Base-by-base conservation (phyloP, 441 rosid genomes). In the Adansonia grandidieri region DNA sequence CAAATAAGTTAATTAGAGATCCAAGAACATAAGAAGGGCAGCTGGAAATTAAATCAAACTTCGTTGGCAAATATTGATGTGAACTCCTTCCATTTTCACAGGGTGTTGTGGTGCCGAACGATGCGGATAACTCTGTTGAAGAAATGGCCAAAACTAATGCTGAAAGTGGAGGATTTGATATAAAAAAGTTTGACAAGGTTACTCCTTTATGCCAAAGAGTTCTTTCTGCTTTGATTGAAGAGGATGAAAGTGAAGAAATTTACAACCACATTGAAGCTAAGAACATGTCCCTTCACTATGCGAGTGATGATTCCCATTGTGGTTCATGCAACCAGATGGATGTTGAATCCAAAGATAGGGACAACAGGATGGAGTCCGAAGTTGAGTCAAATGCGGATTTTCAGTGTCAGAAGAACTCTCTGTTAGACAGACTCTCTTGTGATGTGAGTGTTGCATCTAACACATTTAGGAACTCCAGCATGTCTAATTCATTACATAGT, bases 211-310 rank as follows among this genome's bases (percentile, higher is more conserved):
- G 88, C 88, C 96, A 91, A 84, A 89, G 99, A 85, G 90, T 94
- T 73, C 93, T 96, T 76, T 92, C 98, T 75, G 96, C 99, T 75
- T 85, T 96, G 79, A 96, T 96, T 74, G 96, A 91, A 82, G 98
- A 96, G 87, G 99, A 96, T 80, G 99, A 96, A 78, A 81, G 86
- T 81, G 98, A 85, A 60, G 91, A 86, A 82, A 71, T 83, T 76
- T 82, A 75, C 81, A 87, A 85, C 65, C 85, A 78, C 47, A 73
- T 75, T 79, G 94, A 86, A 81, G 89, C 88, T 73, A 91, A 90
- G 84, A 93, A 87, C 79, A 75, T 87, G 80, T 80, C 92, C 67
- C 89, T 91, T 81, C 93, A 91, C 81, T 88, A 92, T 62, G 90
- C 88, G 7, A 90, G 96, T 83, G 98, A 92, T 84, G 94, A 88